Evolutionary conservation across 106 monocot genomes (phyloP).

Genomic region (Allium fistulosum): DNA sequence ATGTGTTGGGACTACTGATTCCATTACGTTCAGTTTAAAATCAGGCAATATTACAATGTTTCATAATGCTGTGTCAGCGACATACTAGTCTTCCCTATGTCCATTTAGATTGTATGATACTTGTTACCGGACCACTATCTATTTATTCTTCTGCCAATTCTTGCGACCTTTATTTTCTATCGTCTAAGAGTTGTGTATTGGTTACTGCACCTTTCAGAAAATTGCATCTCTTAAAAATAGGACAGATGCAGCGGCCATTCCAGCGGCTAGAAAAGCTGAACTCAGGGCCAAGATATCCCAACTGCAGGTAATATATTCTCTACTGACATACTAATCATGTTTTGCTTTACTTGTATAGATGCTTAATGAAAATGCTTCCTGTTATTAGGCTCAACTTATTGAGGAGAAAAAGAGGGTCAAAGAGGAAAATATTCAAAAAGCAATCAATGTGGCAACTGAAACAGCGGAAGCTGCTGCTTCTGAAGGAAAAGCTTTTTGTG

Average conservation of each 20-base stretch:
- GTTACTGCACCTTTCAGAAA: slow-evolving; percentile 29
- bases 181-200: neutral
- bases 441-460: slow-evolving; percentile 44
- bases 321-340: no score
- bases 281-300: slow-evolving; percentile 50
- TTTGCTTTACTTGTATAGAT: no score
- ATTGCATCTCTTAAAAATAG: slow-evolving; percentile 69
- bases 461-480: slow-evolving; percentile 63
- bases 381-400: slow-evolving; percentile 59
- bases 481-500: slow-evolving; percentile 74
- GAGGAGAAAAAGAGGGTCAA: slow-evolving; percentile 64
- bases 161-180: no score
- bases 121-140: neutral
- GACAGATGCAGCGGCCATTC: slow-evolving; percentile 73
- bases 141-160: neutral
- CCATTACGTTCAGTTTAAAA: neutral
- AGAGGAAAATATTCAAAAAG: slow-evolving; percentile 80
- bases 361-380: neutral
- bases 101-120: neutral
- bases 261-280: slow-evolving; percentile 78
- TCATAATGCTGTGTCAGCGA: neutral
- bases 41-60: neutral
- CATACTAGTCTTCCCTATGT: neutral
- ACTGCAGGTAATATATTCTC: slow-evolving; percentile 37
- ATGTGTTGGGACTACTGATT: no score